These are phyloP conservation scores for Coleophoma crateriformis DNA, from an alignment of 2,329 filamentous ascomycete species.

Conservation along the genomic window DNA sequence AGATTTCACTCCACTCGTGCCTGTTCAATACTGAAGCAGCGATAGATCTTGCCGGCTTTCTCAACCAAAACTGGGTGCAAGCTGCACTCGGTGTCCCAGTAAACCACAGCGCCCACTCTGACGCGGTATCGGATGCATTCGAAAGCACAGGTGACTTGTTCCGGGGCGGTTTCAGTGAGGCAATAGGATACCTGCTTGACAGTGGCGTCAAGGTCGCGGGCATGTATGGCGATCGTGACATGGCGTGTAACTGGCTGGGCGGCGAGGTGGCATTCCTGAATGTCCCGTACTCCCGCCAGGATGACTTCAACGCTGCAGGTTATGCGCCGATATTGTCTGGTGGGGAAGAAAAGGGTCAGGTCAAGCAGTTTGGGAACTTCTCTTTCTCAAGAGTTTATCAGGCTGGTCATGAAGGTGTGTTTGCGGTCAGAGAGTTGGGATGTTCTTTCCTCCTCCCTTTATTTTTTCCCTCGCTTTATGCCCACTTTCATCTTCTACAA, in stretches of 20 bases:
- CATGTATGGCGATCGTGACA: constrained; percentile 60
- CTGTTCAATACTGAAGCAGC: neutral
- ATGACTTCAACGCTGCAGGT: constrained; percentile 55
- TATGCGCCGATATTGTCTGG: constrained; percentile 66
- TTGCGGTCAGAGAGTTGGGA: constrained; percentile 37
- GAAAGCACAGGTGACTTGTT: constrained; percentile 48
- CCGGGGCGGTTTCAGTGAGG: constrained; percentile 51
- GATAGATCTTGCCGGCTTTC: constrained; percentile 4
- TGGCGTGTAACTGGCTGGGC: constrained; percentile 50
- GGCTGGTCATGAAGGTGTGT: constrained; percentile 48
- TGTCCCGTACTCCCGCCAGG: constrained; percentile 33
- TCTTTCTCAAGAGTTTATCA: constrained; percentile 60
- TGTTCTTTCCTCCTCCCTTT: constrained; percentile 14
- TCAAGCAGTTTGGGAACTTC: constrained; percentile 69
- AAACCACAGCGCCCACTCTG: constrained; percentile 46
- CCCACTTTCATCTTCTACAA: too few relatives aligned
- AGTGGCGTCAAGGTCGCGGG: constrained; percentile 61
- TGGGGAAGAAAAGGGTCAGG: constrained; percentile 60
- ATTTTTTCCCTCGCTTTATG: neutral
- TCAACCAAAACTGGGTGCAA: constrained; percentile 33
- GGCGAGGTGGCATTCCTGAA: constrained; percentile 50
- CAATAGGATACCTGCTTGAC: constrained; percentile 52
- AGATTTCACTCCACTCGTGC: too few relatives aligned
- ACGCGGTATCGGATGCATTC: constrained; percentile 37
- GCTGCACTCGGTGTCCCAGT: constrained; percentile 53